Evolutionary conservation across 2,329 filamentous ascomycete species (phyloP), one percentile per base, ranked within the genome.

Genomic region (Trichophaea hybrida): DNA sequence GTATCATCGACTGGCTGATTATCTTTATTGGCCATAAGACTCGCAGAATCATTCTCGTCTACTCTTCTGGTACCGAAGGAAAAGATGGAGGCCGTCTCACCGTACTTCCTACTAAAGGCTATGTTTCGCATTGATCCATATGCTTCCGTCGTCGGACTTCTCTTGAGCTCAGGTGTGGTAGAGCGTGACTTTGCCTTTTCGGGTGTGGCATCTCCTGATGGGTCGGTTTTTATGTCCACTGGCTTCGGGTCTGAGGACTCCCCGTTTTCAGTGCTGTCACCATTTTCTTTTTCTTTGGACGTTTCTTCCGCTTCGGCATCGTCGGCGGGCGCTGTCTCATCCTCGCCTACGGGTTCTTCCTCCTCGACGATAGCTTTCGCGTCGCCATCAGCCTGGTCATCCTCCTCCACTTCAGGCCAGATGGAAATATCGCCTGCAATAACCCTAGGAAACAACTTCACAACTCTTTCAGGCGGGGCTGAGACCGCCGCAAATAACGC

Each of bases 401-500:
- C 75, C 6, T 80, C 75, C 37, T 55, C 33, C n/a, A 40, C 40
- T 33, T 57, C 55, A n/a, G 55, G 31, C 55, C 65, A 83, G 1
- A 76, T 78, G 0, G 88, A 89, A 1, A 94, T 73, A 31, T 88
- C 82, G 0, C 93, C 93, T 0, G 91, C 86, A 65, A 98, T 94
- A 6, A 82, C 77, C 61, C 78, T 83, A 1, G 93, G 93, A 67
- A 89, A 98, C 7, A 97, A 73, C 44, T 81, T 81, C 63, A 98
- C 82, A 2, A 97, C 93, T 55, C 87, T 79, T 70, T 94, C 88
- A 0, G 93, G 91, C 0, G 93, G 88, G 0, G 93, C 90, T 67
- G 88, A 83, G 1, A 96, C 88, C 57, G 93, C 85, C 2, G 87
- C 87, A 73, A 97, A 97, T 1, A 98, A 74, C 67, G 97, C 90